Evolutionary conservation across 106 monocot species (phyloP).

Genomic region (Acorus gramineus): DNA sequence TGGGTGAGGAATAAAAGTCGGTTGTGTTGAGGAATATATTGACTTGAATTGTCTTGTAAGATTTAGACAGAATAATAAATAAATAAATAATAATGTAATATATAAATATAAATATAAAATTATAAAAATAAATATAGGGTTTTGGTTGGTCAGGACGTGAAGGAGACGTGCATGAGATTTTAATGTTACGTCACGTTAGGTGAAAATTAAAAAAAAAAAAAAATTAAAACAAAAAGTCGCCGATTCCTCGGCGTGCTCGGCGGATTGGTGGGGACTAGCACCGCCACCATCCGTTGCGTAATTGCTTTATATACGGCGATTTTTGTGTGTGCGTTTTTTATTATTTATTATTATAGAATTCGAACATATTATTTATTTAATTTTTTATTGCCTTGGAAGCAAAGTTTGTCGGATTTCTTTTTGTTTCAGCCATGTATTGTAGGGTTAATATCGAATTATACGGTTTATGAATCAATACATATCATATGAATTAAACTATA

Average conservation of each 20-base stretch:
- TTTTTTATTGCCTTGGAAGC: no score
- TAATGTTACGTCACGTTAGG: background rate
- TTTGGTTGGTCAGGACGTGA: constrained; percentile 5
- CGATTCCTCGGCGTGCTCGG: constrained; percentile 1
- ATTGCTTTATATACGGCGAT: background rate
- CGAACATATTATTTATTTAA: no score
- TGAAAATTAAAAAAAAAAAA: background rate
- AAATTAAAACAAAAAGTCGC: background rate
- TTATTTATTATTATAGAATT: no score
- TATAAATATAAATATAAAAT: no score
- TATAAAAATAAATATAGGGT: no score
- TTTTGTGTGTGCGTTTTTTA: no score
- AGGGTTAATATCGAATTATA: no score
- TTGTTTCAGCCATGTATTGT: no score
- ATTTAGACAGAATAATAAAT: background rate
- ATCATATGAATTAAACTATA: no score
- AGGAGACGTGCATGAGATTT: constrained; percentile 35
- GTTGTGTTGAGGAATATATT: constrained; percentile 2
- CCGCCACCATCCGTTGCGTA: constrained; percentile 5
- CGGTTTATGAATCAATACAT: no score
- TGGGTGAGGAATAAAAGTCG: constrained; percentile 4
- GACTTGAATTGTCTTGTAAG: constrained; percentile 4
- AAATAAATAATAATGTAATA: no score
- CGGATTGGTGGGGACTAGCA: background rate
- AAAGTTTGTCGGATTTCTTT: no score